Base-by-base conservation (phyloP, 2,329 filamentous ascomycete species). In the Periconia sp. region DNA sequence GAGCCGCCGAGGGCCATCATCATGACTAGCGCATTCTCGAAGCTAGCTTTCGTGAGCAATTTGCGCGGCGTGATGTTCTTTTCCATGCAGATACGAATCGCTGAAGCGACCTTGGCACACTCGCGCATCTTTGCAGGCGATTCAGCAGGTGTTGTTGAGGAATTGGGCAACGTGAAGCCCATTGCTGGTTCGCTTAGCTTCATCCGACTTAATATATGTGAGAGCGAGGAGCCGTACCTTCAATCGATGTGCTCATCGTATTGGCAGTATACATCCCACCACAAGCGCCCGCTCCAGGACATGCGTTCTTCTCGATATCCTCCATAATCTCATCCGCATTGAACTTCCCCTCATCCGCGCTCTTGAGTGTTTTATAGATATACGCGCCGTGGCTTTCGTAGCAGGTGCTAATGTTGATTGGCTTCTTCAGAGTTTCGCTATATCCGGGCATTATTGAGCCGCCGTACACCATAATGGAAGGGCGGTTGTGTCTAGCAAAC, bases 241-340 rank as follows among this genome's bases (percentile, higher is more conserved):
- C 90, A 52, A 95, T 90, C 11, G 88, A 89, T 0, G 88, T 92
- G 4, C 89, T 88, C 89, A 96, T 92, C 17, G 90, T 95, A 73
- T 95, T 95, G 52, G 91, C 91, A 1, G 91, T 96, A 74, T 91
- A 96, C 91, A 95, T 95, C 13, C 92, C 90, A 33, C 89, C 89
- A 52, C 90, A 95, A 1, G 89, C 91, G 21, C 90, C 90, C 2
- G 84, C 82, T 7, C 84, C 83, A 1, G 87, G 87, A 66, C 91
- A 95, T 2, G 90, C 85, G 61, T 94, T 81, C 50, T 76, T 77
- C 73, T 92, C 88, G 35, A 95, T 83, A 65, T 96, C 92, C 19
- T 87, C 83, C 75, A 95, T 82, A 42, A 95, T 89, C 57, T 95
- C 88, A 44, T 85, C 82, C 37, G 87, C 82, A 1, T 78, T 86